Base-by-base conservation (phyloP, 2,329 filamentous ascomycete species). In the Elsinoe necatrix region DNA sequence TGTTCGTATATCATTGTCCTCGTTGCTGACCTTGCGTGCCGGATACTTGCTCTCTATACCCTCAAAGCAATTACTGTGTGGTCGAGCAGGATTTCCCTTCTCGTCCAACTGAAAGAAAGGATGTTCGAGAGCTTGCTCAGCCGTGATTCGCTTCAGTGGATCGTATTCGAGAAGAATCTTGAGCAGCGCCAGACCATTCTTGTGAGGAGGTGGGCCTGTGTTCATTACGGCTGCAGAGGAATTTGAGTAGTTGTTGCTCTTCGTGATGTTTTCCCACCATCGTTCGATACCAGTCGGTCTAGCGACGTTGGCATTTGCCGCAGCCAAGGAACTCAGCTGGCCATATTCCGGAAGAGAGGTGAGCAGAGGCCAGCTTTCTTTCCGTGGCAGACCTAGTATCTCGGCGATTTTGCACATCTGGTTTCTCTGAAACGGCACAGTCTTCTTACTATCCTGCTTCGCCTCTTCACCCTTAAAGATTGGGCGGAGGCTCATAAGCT, bases 321-420 rank as follows among this genome's bases (percentile, higher is more conserved):
- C 73, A 64, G 42, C 72, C 66, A 67, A 75, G 3, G 61, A 65
- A 16, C 61, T 59, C 11, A 71, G 57, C 37, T 66, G 67, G 60
- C 34, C 72, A 66, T 87, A 95, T 72, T 98, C 93, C 0, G 89
- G 90, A 86, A 95, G 95, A 37, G 85, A 81, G 1, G 82, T 76
- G 1, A 98, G 75, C 25, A 92, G 78, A 0, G 91, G 89, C 93
- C 93, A 98, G 23, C 84, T 82, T 51, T 95, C 88, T 65, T 92
- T 92, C 5, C 82, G 89, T 0, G 93, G 93, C 62, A 95, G 75
- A 27, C 93, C 93, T 76, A 98, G 85, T 61, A 98, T 90, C 67
- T 98, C 93, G 35, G 95, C 89, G 64, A 98, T 98, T 73, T 95
- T 96, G 67, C 93, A 89, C 92, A 98, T 97, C 73, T 98, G 93